phyloP scores from a whole-genome alignment of 495 filamentous ascomycete species.

The Lichenothelia convexa region DNA sequence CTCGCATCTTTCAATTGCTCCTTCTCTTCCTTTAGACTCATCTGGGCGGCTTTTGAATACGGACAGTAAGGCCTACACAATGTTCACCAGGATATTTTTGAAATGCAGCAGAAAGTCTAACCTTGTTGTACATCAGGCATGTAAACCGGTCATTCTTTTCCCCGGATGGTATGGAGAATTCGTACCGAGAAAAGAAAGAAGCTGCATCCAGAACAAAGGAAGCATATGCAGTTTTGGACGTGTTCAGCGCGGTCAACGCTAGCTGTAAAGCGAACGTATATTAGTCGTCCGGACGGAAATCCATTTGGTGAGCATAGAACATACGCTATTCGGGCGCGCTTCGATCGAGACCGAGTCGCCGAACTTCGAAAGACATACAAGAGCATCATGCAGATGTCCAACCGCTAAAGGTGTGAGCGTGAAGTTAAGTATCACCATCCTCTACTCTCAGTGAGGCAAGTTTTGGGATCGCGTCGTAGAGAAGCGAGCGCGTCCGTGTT shows the following conservation, averaged over 20 bases:
- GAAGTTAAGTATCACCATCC: constrained; percentile 59
- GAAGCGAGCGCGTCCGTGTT: neutral
- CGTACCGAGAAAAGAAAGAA: constrained; percentile 70
- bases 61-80: constrained; percentile 52
- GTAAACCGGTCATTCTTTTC: constrained; percentile 37
- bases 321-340: constrained; percentile 54
- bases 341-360: constrained; percentile 79
- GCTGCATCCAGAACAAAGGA: constrained; percentile 55
- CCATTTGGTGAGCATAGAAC: too few relatives aligned
- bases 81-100: too few relatives aligned
- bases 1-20: constrained; percentile 72
- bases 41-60: constrained; percentile 48
- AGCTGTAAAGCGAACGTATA: constrained; percentile 50
- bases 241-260: constrained; percentile 66
- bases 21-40: constrained; percentile 50
- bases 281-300: too few relatives aligned
- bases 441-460: neutral
- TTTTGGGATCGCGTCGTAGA: neutral
- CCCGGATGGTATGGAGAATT: constrained; percentile 29
- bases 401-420: constrained; percentile 60
- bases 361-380: constrained; percentile 83
- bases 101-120: too few relatives aligned
- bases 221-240: constrained; percentile 83
- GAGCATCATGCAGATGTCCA: constrained; percentile 55
- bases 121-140: constrained; percentile 59